These are phyloP conservation scores for Cystofilobasidium capitatum DNA, from an alignment of 768 basidiomycete species.

Conservation along the genomic window DNA sequence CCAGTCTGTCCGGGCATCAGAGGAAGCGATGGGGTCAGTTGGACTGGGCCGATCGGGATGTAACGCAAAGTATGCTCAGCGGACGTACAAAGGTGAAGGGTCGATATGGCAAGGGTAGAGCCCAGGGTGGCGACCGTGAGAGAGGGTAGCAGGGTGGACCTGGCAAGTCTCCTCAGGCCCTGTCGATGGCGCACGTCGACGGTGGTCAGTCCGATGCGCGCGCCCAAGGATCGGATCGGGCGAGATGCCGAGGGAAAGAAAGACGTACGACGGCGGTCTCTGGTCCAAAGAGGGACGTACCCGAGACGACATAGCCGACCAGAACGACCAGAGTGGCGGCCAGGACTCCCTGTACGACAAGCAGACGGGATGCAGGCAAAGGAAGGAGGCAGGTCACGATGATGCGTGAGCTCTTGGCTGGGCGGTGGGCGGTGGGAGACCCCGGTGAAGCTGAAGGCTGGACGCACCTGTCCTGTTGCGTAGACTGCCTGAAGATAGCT, in stretches of 20 bases:
- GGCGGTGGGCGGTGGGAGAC: neutral
- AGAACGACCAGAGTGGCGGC: slow-evolving; percentile 17
- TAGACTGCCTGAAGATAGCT: slow-evolving; percentile 9
- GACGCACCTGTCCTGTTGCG: slow-evolving; percentile 13
- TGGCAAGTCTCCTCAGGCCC: slow-evolving; percentile 17
- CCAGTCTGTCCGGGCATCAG: slow-evolving; percentile 25
- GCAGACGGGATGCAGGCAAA: neutral
- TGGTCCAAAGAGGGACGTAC: slow-evolving; percentile 6
- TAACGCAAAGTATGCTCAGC: neutral
- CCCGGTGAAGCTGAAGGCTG: neutral
- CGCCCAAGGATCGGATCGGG: neutral
- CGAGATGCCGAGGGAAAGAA: neutral
- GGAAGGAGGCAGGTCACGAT: neutral
- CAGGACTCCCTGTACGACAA: slow-evolving; percentile 10
- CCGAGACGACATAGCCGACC: slow-evolving; percentile 19
- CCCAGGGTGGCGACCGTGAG: slow-evolving; percentile 17
- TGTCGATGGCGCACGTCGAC: neutral
- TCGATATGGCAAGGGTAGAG: neutral
- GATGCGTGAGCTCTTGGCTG: neutral
- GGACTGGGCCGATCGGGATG: neutral
- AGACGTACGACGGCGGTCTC: slow-evolving; percentile 19
- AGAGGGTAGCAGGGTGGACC: slow-evolving; percentile 8
- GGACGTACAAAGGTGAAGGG: slow-evolving; percentile 12
- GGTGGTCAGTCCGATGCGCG: neutral
- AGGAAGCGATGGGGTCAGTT: too few species aligned